Conservation (phyloP, 2,329 filamentous ascomycete species). For the Ascosphaera aggregata region DNA sequence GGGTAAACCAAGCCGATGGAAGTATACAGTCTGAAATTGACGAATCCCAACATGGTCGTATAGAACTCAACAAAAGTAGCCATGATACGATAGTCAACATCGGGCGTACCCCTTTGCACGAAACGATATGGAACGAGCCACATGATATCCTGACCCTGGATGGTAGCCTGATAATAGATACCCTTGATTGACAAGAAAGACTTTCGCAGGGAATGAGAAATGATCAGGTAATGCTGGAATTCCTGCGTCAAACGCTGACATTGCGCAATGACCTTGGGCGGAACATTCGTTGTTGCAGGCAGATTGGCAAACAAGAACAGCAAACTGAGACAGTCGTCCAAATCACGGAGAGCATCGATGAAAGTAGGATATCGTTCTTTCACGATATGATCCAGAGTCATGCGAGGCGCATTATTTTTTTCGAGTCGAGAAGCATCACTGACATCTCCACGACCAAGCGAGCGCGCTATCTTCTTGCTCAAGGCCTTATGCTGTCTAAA, state of each 20-base stretch:
- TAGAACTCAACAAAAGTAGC: constrained; percentile 98
- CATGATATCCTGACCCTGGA: constrained; percentile 87
- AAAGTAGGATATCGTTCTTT: constrained; percentile 97
- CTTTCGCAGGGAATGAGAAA: constrained; percentile 74
- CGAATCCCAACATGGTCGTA: constrained; percentile 81
- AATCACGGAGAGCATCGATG: constrained; percentile 73
- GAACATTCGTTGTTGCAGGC: constrained; percentile 69
- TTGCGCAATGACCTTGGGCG: constrained; percentile 82
- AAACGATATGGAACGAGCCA: constrained; percentile 98
- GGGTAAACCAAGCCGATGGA: constrained; percentile 82
- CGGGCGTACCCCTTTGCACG: constrained; percentile 78
- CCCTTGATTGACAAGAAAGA: constrained; percentile 98
- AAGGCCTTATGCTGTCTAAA: constrained; percentile 95
- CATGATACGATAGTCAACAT: constrained; percentile 98
- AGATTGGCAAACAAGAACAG: constrained; percentile 95
- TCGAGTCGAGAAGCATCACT: constrained; percentile 73
- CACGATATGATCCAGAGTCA: constrained; percentile 90
- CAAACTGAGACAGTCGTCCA: constrained; percentile 93
- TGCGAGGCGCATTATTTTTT: constrained; percentile 69
- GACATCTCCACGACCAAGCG: constrained; percentile 76
- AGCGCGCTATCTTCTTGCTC: constrained; percentile 90
- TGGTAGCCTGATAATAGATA: constrained; percentile 96
- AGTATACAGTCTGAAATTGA: constrained; percentile 91
- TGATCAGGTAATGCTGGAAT: constrained; percentile 95
- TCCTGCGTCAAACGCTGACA: constrained; percentile 86